Evolutionary conservation across 805 yeast genomes (phyloP).

Genomic region (Barnettozyma pratensis): DNA sequence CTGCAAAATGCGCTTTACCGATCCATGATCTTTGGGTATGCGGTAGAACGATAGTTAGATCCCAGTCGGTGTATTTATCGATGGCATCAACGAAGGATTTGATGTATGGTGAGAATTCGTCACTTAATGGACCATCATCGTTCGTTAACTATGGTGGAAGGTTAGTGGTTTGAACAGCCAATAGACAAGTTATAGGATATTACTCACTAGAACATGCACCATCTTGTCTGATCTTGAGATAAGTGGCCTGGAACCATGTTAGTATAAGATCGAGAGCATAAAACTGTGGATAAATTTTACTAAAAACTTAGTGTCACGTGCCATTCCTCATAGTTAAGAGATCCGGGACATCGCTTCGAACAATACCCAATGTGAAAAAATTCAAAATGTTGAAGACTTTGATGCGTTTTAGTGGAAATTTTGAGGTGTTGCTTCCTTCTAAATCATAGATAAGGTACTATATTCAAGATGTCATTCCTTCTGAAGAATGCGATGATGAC

Average conservation of each 20-base stretch:
- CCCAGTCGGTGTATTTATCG: slow-evolving; percentile 67
- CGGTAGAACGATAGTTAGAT: slow-evolving; percentile 79
- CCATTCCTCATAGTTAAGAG: too few relatives aligned
- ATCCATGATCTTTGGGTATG: slow-evolving; percentile 88
- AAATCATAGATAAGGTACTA: not conserved
- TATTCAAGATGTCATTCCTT: slow-evolving; percentile 53
- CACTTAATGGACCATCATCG: slow-evolving; percentile 94
- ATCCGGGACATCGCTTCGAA: too few relatives aligned
- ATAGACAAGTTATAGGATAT: too few relatives aligned
- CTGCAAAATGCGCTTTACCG: slow-evolving; percentile 94
- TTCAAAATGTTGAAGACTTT: too few relatives aligned
- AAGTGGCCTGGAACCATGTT: too few relatives aligned
- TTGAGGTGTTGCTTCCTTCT: too few relatives aligned
- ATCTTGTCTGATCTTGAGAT: not conserved
- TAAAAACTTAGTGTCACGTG: too few relatives aligned
- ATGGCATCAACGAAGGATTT: slow-evolving; percentile 75
- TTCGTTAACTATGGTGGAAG: slow-evolving; percentile 52
- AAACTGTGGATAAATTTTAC: too few relatives aligned
- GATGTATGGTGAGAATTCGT: slow-evolving; percentile 75
- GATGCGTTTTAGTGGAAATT: too few relatives aligned
- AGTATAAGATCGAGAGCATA: too few relatives aligned
- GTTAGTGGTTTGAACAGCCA: not conserved
- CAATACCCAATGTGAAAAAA: too few relatives aligned
- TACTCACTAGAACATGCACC: slow-evolving; percentile 11
- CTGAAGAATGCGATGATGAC: slow-evolving; percentile 38